Evolutionary conservation across 768 basidiomycete species (phyloP).

Genomic region (Russula dissimulans): DNA sequence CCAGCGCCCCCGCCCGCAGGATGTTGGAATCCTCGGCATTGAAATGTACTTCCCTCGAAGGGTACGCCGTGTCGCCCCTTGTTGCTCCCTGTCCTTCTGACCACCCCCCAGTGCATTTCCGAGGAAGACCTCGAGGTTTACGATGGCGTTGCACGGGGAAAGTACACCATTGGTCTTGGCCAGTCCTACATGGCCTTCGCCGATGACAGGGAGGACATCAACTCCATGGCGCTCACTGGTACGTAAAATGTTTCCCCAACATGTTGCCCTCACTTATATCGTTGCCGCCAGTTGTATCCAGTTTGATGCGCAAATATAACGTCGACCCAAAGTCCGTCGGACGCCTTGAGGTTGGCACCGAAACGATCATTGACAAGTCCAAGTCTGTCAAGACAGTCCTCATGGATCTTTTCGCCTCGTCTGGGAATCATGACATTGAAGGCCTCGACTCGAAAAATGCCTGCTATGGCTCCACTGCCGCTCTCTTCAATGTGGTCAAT

Average conservation of each 20-base stretch:
- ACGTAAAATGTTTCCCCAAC: conserved; percentile 23
- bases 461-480: conserved; percentile 97
- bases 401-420: conserved; percentile 93
- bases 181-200: conserved; percentile 98
- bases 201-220: conserved; percentile 98
- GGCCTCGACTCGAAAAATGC: conserved; percentile 99
- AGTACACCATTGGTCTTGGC: conserved; percentile 98
- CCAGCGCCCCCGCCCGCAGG: conserved; percentile 18
- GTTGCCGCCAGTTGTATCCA: conserved; percentile 57
- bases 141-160: conserved; percentile 48
- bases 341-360: conserved; percentile 96
- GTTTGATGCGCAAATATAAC: conserved; percentile 87
- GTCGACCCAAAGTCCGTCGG: conserved; percentile 95
- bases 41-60: conserved; percentile 21
- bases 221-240: conserved; percentile 95
- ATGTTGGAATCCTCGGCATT: conserved; percentile 21
- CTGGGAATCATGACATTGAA: conserved; percentile 95
- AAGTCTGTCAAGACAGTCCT: conserved; percentile 97
- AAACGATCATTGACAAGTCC: conserved; percentile 99
- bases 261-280: neutral
- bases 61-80: neutral
- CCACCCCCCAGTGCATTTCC: conserved; percentile 68
- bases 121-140: conserved; percentile 63
- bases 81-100: neutral
- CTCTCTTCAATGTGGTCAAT: conserved; percentile 97